Base-by-base conservation (phyloP, 305 asterid genomes). In the Fraxinus baroniana region DNA sequence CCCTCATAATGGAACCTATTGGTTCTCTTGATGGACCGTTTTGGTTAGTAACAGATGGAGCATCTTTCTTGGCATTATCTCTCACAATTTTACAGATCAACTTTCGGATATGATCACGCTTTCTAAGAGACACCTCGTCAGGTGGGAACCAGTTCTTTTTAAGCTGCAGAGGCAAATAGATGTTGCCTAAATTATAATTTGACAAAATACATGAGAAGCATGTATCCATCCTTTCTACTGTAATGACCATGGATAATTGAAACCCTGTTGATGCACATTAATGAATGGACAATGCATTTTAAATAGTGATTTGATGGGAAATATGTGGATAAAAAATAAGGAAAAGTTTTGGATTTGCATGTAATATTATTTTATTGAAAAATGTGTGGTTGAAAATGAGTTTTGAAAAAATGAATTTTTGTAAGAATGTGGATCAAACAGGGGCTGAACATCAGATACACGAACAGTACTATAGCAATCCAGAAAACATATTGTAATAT, bases 91-190 rank as follows among this genome's bases (percentile, higher is more conserved):
- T 88, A 79, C 84, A 78, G 33, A 95, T 91, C 86, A 95, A 52
- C 77, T 90, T 90, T 83, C 85, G 88, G 83, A 95, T 89, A 49
- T 86, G 89, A 73, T 84, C 86, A 57, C 98, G 98, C 85, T 93
- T 90, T 46, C 86, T 91, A 74, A 86, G 87, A 22, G 94, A 92
- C 83, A 92, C 98, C 89, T 91, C 98, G 68, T 89, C 93, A 44
- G 98, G 94, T 80, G 86, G 87, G 84, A 95, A 95, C 98, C 98
- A 95, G 46, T 88, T 87, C 86, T 87, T 52, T 55, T 87, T 87
- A 81, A 92, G 93, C 98, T 95, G 94, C 87, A 90, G 86, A 79
- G 32, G 83, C 18, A 71, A 57, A 78, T 7, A 46, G 32, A 62
- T 22, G 41, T 7, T 9, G 49, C 52, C 57, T 41, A 71, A 71